Base-by-base conservation (phyloP, 306 rosid species). In the Malus fusca region DNA sequence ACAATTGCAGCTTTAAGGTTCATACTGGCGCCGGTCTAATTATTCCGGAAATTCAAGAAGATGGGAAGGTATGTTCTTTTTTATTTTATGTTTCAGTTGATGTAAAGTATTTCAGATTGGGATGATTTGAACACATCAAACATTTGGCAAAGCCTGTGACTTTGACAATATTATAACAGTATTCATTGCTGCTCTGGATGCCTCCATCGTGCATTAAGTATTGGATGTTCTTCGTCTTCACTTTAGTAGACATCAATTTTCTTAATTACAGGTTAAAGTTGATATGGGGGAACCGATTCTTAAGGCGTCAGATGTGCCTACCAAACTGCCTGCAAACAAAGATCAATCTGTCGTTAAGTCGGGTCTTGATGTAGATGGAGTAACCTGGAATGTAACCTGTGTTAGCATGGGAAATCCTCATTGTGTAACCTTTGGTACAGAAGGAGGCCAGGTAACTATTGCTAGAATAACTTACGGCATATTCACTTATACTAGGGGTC, bases 391-490 rank as follows among this genome's bases (percentile, higher is more conserved):
- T 40, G 97, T 92, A 30, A 92, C 97, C 53, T 95, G 99, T 87
- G 98, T 95, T 77, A 87, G 98, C 76, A 90, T 92, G 97, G 98
- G 98, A 83, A 95, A 95, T 84, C 98, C 98, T 58, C 98, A 95
- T 61, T 92, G 98, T 48, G 65, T 95, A 56, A 85, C 95, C 17
- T 90, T 89, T 83, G 85, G 97, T 26, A 80, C 84, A 61, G 84
- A 85, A 64, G 92, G 63, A 77, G 84, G 48, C 56, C 89, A 87
- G 97, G 99, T 95, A 58, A 40, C 69, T 56, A 31, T 52, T 81
- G 82, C 31, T 68, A 33, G 63, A 58, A 70, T 55, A 73, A 30
- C 42, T 68, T 60, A 4, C 8, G 55, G 33, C 44, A 12, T 75
- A 19, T 33, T 18, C 15, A 80, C 68, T 58, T 67, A 30, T 28